These are phyloP conservation scores for Mollisiaceae sp. DNA, from an alignment of 2,329 filamentous ascomycete species.

Conservation along the genomic window DNA sequence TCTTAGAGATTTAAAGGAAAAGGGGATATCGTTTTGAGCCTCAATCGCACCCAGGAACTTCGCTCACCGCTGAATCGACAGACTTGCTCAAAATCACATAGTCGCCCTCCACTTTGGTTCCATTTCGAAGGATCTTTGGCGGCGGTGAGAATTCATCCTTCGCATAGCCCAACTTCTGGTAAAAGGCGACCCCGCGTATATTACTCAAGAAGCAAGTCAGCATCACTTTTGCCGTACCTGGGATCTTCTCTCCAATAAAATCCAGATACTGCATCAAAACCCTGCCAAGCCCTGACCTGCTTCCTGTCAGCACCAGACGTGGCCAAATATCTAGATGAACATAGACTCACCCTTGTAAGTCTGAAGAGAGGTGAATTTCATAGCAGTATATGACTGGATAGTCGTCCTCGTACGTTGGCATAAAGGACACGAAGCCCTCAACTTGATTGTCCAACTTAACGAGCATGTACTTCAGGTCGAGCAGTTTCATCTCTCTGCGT, in stretches of 20 bases:
- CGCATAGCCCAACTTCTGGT: slow-evolving; percentile 62
- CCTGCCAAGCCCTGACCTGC: slow-evolving; percentile 66
- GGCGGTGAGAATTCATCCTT: slow-evolving; percentile 61
- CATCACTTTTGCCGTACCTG: slow-evolving; percentile 69
- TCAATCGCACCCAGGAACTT: too few species aligned
- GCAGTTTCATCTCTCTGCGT: slow-evolving; percentile 69
- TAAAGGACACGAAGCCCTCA: slow-evolving; percentile 67
- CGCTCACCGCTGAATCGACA: slow-evolving; percentile 5
- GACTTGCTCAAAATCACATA: slow-evolving; percentile 65
- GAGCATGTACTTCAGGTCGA: slow-evolving; percentile 71
- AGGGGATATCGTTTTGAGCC: too few species aligned
- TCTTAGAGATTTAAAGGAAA: background rate
- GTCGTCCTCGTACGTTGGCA: slow-evolving; percentile 72
- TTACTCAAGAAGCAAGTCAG: slow-evolving; percentile 74
- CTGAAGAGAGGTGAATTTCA: slow-evolving; percentile 70
- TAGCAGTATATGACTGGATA: slow-evolving; percentile 77
- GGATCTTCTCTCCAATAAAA: slow-evolving; percentile 57
- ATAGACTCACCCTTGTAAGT: slow-evolving; percentile 56
- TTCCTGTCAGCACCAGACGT: slow-evolving; percentile 15
- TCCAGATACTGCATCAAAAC: slow-evolving; percentile 63
- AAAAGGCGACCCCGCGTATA: slow-evolving; percentile 60
- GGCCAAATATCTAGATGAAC: slow-evolving; percentile 8
- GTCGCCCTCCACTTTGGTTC: slow-evolving; percentile 58
- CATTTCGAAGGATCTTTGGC: slow-evolving; percentile 57
- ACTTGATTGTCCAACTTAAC: slow-evolving; percentile 52